Conservation (phyloP, 1,139 yeast species). For the Schwanniomyces etchellsii region DNA sequence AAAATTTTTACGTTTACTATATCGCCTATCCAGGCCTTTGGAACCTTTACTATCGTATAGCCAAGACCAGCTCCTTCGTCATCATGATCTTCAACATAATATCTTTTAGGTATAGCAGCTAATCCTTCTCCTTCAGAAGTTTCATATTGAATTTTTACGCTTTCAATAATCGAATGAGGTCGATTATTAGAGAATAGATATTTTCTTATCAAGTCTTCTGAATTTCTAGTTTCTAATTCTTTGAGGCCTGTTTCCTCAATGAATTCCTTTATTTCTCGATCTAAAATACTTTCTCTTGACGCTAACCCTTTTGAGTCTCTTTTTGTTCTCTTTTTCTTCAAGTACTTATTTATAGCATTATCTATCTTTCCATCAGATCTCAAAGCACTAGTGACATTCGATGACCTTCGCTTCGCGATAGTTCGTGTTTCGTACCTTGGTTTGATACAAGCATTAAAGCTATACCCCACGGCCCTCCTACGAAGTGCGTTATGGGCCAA, state of each 20-base stretch:
- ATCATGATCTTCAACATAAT: constrained; percentile 12
- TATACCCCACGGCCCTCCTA: no score
- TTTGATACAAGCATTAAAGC: no score
- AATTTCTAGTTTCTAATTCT: constrained; percentile 15
- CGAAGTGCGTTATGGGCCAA: no score
- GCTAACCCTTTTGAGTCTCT: constrained; percentile 26
- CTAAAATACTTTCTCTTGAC: constrained; percentile 18
- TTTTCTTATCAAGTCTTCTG: constrained; percentile 19
- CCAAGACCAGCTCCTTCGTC: constrained; percentile 3
- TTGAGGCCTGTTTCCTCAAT: constrained; percentile 11
- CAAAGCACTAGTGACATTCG: no score
- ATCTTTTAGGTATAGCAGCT: constrained; percentile 24
- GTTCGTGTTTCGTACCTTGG: no score
- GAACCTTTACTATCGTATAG: constrained; percentile 28
- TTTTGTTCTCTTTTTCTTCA: constrained; percentile 13
- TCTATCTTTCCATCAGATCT: background rate
- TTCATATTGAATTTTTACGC: constrained; percentile 22
- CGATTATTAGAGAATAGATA: constrained; percentile 20
- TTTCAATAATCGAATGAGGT: constrained; percentile 14
- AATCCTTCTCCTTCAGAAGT: constrained; percentile 36
- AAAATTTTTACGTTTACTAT: constrained; percentile 22
- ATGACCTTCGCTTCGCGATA: no score
- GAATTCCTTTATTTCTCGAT: constrained; percentile 21
- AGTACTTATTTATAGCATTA: constrained; percentile 5
- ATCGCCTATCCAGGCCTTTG: constrained; percentile 38